These are phyloP conservation scores for Kregervanrija delftensis DNA, from an alignment of 805 yeast genomes.

Conservation along the genomic window DNA sequence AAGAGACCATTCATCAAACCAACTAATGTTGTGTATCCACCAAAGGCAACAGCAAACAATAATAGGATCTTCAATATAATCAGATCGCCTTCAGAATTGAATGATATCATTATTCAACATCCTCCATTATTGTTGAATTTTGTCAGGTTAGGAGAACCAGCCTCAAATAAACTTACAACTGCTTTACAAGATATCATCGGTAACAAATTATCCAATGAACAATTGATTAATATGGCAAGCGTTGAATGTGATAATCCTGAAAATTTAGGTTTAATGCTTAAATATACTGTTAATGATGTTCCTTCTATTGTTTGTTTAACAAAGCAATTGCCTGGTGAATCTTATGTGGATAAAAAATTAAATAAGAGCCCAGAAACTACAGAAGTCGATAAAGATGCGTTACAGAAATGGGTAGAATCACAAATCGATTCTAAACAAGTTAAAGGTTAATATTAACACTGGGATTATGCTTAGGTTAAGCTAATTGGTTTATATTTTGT, in stretches of 20 bases:
- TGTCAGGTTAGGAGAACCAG: slow-evolving; percentile 57
- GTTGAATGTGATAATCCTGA: slow-evolving; percentile 64
- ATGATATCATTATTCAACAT: slow-evolving; percentile 29
- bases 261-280: slow-evolving; percentile 48
- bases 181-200: slow-evolving; percentile 48
- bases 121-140: slow-evolving; percentile 67
- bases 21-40: slow-evolving; percentile 30
- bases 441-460: no score
- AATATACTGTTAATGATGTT: slow-evolving; percentile 45
- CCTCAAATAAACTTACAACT: slow-evolving; percentile 56
- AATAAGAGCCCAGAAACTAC: no score
- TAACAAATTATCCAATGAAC: slow-evolving; percentile 36
- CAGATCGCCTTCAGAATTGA: slow-evolving; percentile 49
- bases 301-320: slow-evolving; percentile 65
- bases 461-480: no score
- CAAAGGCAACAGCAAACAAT: slow-evolving; percentile 16
- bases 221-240: slow-evolving; percentile 57
- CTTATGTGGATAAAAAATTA: slow-evolving; percentile 18
- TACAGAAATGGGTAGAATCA: slow-evolving; percentile 6
- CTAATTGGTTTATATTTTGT: no score
- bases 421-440: no score
- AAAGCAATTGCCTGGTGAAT: slow-evolving; percentile 52
- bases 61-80: slow-evolving; percentile 48
- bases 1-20: slow-evolving; percentile 24
- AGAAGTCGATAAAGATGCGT: slow-evolving; percentile 7